Conservation (phyloP, 1,284 basidiomycete species). For the Fomitopsis palustris region DNA sequence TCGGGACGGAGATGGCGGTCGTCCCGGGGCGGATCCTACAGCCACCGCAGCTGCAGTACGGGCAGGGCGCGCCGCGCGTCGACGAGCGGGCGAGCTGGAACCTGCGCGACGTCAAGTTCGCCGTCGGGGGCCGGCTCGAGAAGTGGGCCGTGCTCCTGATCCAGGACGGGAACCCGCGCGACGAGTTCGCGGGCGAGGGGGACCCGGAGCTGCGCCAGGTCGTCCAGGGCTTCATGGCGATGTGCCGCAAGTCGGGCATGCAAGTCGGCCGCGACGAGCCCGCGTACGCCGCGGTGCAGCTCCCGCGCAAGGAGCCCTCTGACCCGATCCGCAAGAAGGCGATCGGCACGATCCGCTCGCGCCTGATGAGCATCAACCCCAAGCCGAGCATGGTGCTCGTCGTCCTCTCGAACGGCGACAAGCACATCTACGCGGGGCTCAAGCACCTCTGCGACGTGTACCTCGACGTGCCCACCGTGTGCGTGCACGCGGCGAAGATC, state of each 20-base stretch:
- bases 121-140: slow-evolving; percentile 45
- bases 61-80: slow-evolving; percentile 39
- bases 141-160: slow-evolving; percentile 67
- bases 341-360: slow-evolving; percentile 32
- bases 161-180: slow-evolving; percentile 44
- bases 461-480: slow-evolving; percentile 66
- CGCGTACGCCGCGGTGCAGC: slow-evolving; percentile 30
- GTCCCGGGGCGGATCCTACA: slow-evolving; percentile 69
- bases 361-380: slow-evolving; percentile 25
- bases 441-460: slow-evolving; percentile 67
- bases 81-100: slow-evolving; percentile 73
- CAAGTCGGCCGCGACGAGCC: slow-evolving; percentile 28
- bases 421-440: slow-evolving; percentile 64
- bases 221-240: slow-evolving; percentile 46
- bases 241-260: slow-evolving; percentile 64
- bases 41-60: slow-evolving; percentile 58
- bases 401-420: slow-evolving; percentile 63
- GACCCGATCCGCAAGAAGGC: slow-evolving; percentile 50
- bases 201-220: slow-evolving; percentile 49
- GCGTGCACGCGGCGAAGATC: slow-evolving; percentile 63
- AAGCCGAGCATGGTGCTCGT: slow-evolving; percentile 39
- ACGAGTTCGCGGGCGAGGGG: slow-evolving; percentile 40
- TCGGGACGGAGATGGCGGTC: slow-evolving; percentile 65
- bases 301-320: slow-evolving; percentile 41
- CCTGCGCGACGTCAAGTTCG: slow-evolving; percentile 57